Evolutionary conservation across 257 asterid genomes (phyloP).

Genomic region (Voacanga thouarsii): DNA sequence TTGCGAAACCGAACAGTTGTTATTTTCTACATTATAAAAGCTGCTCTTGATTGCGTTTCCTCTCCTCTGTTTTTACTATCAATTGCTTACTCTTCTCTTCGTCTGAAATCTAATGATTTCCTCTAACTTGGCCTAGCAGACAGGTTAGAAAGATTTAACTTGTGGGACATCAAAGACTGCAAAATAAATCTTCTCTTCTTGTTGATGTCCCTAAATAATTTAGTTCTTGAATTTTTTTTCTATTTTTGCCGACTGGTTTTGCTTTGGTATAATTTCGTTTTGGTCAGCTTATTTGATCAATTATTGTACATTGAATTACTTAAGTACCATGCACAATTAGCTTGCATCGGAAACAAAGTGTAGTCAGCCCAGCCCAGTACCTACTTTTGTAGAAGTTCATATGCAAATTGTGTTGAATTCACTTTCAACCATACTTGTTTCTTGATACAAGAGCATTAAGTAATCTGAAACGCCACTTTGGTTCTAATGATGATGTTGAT

Average conservation of each 20-base stretch:
- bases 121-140: not conserved
- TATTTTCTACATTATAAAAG: not conserved
- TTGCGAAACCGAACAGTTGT: not conserved
- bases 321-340: no score
- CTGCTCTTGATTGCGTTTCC: slow-evolving; percentile 1
- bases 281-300: no score
- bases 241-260: not conserved
- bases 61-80: slow-evolving; percentile 11
- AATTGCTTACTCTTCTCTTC: not conserved
- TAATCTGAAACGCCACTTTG: no score
- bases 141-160: not conserved
- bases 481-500: not conserved
- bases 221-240: not conserved
- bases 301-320: no score
- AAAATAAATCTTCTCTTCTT: not conserved
- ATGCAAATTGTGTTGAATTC: not conserved
- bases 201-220: not conserved
- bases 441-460: not conserved
- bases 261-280: no score
- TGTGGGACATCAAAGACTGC: not conserved
- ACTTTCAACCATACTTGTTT: not conserved
- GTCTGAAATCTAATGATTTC: slow-evolving; percentile 11
- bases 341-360: not conserved
- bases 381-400: not conserved
- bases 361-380: not conserved